Conservation (phyloP, 768 basidiomycete species). For the Termitomyces sp. region DNA sequence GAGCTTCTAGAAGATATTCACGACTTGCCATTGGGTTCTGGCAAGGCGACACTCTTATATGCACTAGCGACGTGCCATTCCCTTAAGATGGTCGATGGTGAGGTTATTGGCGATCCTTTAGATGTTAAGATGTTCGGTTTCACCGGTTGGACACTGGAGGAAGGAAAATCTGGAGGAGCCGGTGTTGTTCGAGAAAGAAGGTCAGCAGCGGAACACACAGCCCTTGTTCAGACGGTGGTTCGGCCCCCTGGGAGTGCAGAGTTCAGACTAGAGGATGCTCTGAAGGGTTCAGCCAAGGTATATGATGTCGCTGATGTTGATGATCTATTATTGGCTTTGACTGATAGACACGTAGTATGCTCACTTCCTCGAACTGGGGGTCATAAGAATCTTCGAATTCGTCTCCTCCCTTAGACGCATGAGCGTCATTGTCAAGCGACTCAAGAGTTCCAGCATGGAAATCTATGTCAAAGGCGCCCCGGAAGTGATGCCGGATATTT, state of each 20-base stretch:
- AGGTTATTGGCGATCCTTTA: conserved; percentile 91
- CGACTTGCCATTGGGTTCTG: conserved; percentile 68
- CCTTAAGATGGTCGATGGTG: conserved; percentile 82
- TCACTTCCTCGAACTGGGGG: conserved; percentile 94
- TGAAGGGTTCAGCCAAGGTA: conserved; percentile 80
- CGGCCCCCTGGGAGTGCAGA: conserved; percentile 90
- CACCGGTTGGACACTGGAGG: conserved; percentile 93
- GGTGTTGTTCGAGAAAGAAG: conserved; percentile 65
- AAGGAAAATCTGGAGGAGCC: conserved; percentile 71
- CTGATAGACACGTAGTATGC: conserved; percentile 58
- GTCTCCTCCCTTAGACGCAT: conserved; percentile 89
- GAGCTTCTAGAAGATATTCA: conserved; percentile 84
- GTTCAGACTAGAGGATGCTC: conserved; percentile 90
- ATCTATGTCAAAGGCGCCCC: conserved; percentile 99
- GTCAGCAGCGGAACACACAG: conserved; percentile 63
- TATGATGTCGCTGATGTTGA: conserved; percentile 10
- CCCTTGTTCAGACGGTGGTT: conserved; percentile 94
- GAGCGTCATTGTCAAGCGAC: conserved; percentile 95
- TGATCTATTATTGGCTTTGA: neutral
- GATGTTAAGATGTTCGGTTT: conserved; percentile 99
- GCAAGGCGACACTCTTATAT: conserved; percentile 83
- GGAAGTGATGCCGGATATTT: conserved; percentile 95
- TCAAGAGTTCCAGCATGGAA: conserved; percentile 95
- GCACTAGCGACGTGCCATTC: conserved; percentile 96
- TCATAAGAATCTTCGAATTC: conserved; percentile 95